Evolutionary conservation across 192 early-diverging fungal genomes (phyloP).

Genomic region (Dissophora ornata): DNA sequence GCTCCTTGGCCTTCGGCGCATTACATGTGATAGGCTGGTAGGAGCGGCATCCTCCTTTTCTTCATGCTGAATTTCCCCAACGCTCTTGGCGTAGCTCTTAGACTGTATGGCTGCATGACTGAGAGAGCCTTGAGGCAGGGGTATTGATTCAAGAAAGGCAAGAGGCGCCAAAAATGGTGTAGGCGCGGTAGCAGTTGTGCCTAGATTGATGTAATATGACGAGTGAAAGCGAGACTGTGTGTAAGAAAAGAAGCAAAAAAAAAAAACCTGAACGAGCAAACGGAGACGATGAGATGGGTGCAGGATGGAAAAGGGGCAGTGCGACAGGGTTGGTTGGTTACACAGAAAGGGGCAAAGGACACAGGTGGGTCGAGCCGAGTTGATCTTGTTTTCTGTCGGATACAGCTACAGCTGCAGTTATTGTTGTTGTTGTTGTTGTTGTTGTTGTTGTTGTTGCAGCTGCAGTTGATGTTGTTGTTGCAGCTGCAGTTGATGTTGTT

Average conservation of each 20-base stretch:
- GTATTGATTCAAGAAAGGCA: slow-evolving; percentile 4
- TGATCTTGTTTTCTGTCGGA: background rate
- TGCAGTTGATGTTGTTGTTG: background rate
- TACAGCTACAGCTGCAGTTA: too few relatives aligned
- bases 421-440: too few relatives aligned
- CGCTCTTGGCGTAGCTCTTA: background rate
- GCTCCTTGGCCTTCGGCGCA: slow-evolving; percentile 11
- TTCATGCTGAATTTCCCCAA: background rate
- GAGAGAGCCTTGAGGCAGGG: slow-evolving; percentile 5
- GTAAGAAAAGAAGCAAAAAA: background rate
- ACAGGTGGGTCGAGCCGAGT: background rate
- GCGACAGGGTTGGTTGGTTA: background rate
- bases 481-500: background rate
- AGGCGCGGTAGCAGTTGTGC: background rate
- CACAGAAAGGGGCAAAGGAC: background rate
- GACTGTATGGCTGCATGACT: background rate
- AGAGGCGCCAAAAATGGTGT: background rate
- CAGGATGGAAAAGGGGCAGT: background rate
- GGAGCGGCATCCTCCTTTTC: slow-evolving; percentile 1
- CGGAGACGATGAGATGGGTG: too few relatives aligned
- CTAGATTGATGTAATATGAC: too few relatives aligned
- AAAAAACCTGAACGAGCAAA: too few relatives aligned
- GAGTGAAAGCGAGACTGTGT: too few relatives aligned
- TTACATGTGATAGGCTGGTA: slow-evolving; percentile 1
- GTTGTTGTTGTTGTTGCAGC: too few relatives aligned